Evolutionary conservation across 106 monocot genomes (phyloP).

Genomic region (Acanthochlamys bracteata): DNA sequence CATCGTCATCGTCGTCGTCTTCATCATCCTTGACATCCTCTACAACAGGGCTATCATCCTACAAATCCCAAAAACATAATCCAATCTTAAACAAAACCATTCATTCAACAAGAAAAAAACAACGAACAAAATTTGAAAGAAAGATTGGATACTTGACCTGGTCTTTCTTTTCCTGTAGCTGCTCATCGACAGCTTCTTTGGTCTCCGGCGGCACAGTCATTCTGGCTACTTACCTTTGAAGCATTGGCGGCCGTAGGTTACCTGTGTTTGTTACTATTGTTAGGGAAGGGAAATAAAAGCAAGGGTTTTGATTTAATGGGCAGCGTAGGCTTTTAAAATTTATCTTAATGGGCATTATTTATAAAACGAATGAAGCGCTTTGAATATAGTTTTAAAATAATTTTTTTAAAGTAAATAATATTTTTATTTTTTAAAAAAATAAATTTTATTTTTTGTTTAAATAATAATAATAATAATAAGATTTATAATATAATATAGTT

Average conservation of each 20-base stretch:
- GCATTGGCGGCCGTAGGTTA: too few relatives aligned
- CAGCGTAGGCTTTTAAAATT: too few relatives aligned
- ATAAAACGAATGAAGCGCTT: too few relatives aligned
- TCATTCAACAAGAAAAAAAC: neutral
- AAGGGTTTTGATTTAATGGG: neutral
- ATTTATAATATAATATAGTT: too few relatives aligned
- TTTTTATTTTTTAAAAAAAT: too few relatives aligned
- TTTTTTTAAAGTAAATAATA: too few relatives aligned
- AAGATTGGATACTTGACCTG: neutral
- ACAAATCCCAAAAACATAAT: neutral
- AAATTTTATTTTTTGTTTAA: too few relatives aligned
- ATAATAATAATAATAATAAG: too few relatives aligned
- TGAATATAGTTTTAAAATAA: too few relatives aligned
- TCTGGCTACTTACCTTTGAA: neutral
- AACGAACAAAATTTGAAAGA: neutral
- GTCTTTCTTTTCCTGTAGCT: neutral
- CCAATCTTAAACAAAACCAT: neutral
- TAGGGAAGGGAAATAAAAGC: neutral
- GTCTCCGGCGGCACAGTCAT: neutral
- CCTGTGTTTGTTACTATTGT: neutral
- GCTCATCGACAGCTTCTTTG: constrained; percentile 1
- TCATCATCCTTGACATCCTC: constrained; percentile 12
- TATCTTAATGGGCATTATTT: too few relatives aligned
- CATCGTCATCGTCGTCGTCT: constrained; percentile 7
- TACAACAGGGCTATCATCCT: constrained; percentile 4